Evolutionary conservation across 108 stramenopile species (phyloP).

Genomic region (Fistulifera solaris): DNA sequence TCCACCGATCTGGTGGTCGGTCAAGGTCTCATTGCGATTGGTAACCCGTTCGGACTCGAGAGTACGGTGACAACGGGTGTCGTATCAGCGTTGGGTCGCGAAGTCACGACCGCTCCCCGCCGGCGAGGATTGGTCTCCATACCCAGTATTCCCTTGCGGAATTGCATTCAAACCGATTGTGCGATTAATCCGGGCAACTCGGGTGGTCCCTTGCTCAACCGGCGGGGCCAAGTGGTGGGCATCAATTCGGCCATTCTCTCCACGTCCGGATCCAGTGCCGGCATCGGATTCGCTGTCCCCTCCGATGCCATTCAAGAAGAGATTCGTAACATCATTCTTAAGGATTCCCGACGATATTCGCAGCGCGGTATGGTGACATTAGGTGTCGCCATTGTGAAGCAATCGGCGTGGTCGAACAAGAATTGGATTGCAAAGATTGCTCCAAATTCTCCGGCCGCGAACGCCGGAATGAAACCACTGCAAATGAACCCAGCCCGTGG

Average conservation of each 20-base stretch:
- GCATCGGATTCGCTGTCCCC: constrained; percentile 84
- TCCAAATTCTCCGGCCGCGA: constrained; percentile 28
- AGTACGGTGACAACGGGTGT: constrained; percentile 72
- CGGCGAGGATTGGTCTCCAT: constrained; percentile 22
- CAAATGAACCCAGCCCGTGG: constrained; percentile 5
- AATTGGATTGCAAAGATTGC: constrained; percentile 25
- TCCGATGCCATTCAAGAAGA: constrained; percentile 39
- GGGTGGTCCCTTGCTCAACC: constrained; percentile 86
- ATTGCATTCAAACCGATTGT: constrained; percentile 86
- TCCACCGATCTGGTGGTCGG: constrained; percentile 72
- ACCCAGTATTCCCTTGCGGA: constrained; percentile 57
- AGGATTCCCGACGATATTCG: constrained; percentile 15
- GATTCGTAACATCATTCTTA: constrained; percentile 26
- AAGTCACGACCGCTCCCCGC: constrained; percentile 42
- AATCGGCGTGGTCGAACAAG: not conserved
- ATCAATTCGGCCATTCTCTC: constrained; percentile 87
- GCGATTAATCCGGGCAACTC: constrained; percentile 92
- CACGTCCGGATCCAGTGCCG: constrained; percentile 53
- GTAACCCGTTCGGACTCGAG: constrained; percentile 87
- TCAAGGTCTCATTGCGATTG: constrained; percentile 83
- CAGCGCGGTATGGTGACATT: constrained; percentile 18
- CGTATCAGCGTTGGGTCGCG: constrained; percentile 80
- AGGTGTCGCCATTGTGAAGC: constrained; percentile 27
- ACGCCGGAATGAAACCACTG: constrained; percentile 31
- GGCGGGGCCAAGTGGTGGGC: constrained; percentile 74